Conservation (phyloP, 2,329 filamentous ascomycete genomes). For the Pyrenochaeta sp. region DNA sequence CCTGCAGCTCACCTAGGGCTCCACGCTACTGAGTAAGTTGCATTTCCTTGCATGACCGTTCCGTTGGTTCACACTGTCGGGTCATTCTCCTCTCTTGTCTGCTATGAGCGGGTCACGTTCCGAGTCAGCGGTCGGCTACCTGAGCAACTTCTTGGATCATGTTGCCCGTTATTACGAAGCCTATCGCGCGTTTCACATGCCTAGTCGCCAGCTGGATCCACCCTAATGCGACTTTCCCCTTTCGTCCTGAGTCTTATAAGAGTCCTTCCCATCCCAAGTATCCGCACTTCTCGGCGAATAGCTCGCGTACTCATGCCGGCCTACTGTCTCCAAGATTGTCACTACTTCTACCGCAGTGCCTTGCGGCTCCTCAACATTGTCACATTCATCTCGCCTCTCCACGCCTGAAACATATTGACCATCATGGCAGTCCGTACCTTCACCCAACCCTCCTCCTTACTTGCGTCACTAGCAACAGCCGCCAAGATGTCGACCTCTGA, state of each 20-base stretch:
- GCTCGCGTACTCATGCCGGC: conserved; percentile 68
- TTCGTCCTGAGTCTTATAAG: conserved; percentile 48
- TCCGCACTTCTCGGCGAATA: conserved; percentile 21
- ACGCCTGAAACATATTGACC: conserved; percentile 67
- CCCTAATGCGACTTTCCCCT: conserved; percentile 36
- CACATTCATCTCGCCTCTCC: conserved; percentile 79
- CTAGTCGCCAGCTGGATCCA: conserved; percentile 24
- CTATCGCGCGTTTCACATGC: conserved; percentile 48
- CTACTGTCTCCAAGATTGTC: conserved; percentile 85
- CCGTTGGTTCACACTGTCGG: conserved; percentile 27
- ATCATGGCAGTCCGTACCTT: conserved; percentile 75
- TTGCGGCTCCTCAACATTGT: conserved; percentile 84
- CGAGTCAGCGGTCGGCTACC: conserved; percentile 42
- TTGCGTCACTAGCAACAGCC: conserved; percentile 68
- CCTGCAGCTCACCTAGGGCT: conserved; percentile 25
- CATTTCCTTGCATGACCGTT: conserved; percentile 28
- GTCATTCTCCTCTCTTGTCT: conserved; percentile 38
- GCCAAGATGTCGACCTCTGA: conserved; percentile 50
- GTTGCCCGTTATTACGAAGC: conserved; percentile 38
- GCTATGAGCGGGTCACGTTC: conserved; percentile 41
- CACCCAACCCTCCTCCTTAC: conserved; percentile 75
- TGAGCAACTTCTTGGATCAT: conserved; percentile 32
- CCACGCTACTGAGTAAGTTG: conserved; percentile 42
- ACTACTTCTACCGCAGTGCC: conserved; percentile 92
- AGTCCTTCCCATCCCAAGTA: conserved; percentile 24